Evolutionary conservation across 345 rosid species (phyloP).

Genomic region (Boechera stricta): DNA sequence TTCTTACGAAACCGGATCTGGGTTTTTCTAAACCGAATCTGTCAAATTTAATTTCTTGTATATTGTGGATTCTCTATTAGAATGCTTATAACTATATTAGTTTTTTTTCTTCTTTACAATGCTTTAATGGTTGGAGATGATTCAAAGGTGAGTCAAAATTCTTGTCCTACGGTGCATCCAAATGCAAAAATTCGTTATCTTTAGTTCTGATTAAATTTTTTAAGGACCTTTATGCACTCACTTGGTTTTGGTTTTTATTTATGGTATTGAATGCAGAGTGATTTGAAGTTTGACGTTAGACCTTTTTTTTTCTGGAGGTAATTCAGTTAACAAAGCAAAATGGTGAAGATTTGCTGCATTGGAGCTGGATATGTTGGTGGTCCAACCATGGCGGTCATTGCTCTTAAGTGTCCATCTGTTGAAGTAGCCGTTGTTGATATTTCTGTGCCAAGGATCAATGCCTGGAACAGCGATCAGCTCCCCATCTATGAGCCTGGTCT

Average conservation of each 20-base stretch:
- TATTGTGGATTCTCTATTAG: background rate
- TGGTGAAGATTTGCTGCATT: constrained; percentile 98
- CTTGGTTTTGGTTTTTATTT: constrained; percentile 10
- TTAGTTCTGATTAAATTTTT: background rate
- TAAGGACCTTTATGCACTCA: background rate
- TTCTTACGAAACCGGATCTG: constrained; percentile 34
- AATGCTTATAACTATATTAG: background rate
- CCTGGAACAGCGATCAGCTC: constrained; percentile 91
- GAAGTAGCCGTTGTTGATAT: constrained; percentile 93
- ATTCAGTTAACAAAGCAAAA: constrained; percentile 46
- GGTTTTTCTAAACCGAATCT: background rate
- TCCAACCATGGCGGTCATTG: constrained; percentile 96
- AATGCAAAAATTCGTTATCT: background rate
- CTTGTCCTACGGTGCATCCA: background rate
- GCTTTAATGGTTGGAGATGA: constrained; percentile 27
- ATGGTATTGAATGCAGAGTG: constrained; percentile 9
- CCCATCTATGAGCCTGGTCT: constrained; percentile 96
- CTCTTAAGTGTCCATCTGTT: constrained; percentile 84
- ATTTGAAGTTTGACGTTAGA: constrained; percentile 7
- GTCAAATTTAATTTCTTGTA: background rate
- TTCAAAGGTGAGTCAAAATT: background rate
- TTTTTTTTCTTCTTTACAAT: constrained; percentile 4
- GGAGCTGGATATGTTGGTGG: constrained; percentile 99
- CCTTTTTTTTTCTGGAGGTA: background rate
- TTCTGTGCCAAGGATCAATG: constrained; percentile 71